Conservation (phyloP, 257 asterid species). For the Asclepias syriaca region DNA sequence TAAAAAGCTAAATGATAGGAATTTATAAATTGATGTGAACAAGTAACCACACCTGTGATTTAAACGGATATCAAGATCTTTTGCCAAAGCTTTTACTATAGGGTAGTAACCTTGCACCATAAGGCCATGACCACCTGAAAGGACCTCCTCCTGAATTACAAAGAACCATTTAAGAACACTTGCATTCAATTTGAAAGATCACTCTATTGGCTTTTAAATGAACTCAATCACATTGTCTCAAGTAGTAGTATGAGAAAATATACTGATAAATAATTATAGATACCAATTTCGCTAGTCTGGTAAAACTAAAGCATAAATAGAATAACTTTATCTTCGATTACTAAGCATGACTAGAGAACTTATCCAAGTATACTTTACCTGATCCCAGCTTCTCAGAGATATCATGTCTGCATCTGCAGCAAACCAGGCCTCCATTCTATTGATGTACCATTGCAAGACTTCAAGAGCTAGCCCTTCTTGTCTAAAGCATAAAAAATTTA, state of each 20-base stretch:
- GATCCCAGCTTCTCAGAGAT: conserved; percentile 97
- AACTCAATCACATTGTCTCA: background rate
- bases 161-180: conserved; percentile 3
- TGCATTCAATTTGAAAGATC: background rate
- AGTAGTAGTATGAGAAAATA: background rate
- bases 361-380: conserved; percentile 46
- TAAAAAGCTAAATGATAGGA: background rate
- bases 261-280: background rate
- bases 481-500: conserved; percentile 31
- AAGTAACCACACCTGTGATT: conserved; percentile 61
- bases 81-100: conserved; percentile 62
- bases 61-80: conserved; percentile 76
- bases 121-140: conserved; percentile 98
- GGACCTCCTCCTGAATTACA: conserved; percentile 72
- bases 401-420: conserved; percentile 99
- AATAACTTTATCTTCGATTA: background rate
- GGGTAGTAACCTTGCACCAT: conserved; percentile 98
- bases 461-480: conserved; percentile 78
- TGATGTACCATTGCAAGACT: conserved; percentile 93
- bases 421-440: conserved; percentile 99
- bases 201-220: background rate
- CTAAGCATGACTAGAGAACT: background rate
- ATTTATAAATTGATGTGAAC: background rate
- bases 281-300: background rate
- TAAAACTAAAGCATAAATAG: background rate